A percentile compares a stretch with the other conserved stretches of the same genome.
Evolutionary conservation across 176 grass and related monocot species (phyloP).

Genomic region (Areca catechu): DNA sequence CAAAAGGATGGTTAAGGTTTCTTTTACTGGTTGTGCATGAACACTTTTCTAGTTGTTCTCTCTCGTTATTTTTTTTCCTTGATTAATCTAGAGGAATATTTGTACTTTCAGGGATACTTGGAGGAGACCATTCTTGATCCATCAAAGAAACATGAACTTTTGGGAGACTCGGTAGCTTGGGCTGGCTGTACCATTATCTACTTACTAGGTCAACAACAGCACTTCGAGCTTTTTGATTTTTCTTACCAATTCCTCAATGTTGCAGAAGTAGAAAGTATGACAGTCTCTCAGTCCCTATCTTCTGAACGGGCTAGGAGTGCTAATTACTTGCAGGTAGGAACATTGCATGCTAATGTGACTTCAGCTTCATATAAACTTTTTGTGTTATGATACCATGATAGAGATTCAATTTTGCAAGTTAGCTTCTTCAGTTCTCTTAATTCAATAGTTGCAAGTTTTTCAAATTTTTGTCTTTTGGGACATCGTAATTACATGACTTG

Average conservation of each 20-base stretch:
- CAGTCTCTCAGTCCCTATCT: constrained; percentile 38
- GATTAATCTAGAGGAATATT: neutral
- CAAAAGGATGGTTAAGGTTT: no score
- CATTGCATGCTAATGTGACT: constrained; percentile 1
- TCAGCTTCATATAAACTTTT: no score
- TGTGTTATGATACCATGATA: no score
- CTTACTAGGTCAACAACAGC: constrained; percentile 89
- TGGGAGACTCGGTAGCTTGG: constrained; percentile 96
- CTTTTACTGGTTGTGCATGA: no score
- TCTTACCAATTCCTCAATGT: constrained; percentile 92
- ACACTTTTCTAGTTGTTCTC: no score
- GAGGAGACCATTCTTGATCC: constrained; percentile 61
- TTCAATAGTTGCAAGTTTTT: no score
- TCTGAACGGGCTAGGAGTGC: constrained; percentile 51
- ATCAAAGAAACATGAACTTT: constrained; percentile 64
- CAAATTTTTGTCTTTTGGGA: no score
- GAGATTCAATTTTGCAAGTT: no score
- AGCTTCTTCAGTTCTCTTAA: no score
- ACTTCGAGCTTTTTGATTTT: constrained; percentile 97
- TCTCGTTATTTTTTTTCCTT: neutral
- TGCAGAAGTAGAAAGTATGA: constrained; percentile 74
- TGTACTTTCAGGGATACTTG: constrained; percentile 57
- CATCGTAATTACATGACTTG: no score
- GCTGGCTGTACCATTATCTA: constrained; percentile 96
- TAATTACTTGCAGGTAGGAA: constrained; percentile 65